Conservation (phyloP, 192 early-diverging fungal genomes). For the Funneliformis mosseae region DNA sequence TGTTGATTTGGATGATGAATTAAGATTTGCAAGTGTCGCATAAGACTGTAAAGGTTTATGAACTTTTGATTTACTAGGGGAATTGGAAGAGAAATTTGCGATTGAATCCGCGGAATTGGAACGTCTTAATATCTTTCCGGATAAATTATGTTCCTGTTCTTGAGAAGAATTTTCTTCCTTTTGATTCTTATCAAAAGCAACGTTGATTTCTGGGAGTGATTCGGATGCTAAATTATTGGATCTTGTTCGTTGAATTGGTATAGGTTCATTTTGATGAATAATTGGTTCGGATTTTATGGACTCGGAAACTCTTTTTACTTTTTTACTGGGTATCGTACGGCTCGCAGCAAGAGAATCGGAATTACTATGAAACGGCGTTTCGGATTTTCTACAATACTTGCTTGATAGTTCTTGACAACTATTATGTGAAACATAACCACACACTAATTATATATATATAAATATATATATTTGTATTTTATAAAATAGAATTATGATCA, state of each 20-base stretch:
- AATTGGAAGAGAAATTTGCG: constrained; percentile 36
- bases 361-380: background rate
- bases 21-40: background rate
- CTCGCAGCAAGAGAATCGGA: constrained; percentile 1
- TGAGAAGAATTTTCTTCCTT: constrained; percentile 31
- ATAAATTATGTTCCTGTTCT: background rate
- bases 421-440: constrained; percentile 51
- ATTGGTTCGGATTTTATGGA: background rate
- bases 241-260: background rate
- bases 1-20: constrained; percentile 13
- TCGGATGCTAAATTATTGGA: background rate
- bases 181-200: background rate
- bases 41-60: constrained; percentile 13
- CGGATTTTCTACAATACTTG: constrained; percentile 18
- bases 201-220: background rate
- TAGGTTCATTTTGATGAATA: background rate
- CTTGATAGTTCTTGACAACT: constrained; percentile 44
- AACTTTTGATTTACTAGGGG: background rate
- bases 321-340: background rate
- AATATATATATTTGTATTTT: no score
- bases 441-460: constrained; percentile 38
- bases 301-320: background rate
- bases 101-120: constrained; percentile 41
- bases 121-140: constrained; percentile 39
- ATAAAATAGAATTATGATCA: no score